These are phyloP conservation scores for Brassica hybrid DNA, from an alignment of 441 rosid species.

Conservation along the genomic window DNA sequence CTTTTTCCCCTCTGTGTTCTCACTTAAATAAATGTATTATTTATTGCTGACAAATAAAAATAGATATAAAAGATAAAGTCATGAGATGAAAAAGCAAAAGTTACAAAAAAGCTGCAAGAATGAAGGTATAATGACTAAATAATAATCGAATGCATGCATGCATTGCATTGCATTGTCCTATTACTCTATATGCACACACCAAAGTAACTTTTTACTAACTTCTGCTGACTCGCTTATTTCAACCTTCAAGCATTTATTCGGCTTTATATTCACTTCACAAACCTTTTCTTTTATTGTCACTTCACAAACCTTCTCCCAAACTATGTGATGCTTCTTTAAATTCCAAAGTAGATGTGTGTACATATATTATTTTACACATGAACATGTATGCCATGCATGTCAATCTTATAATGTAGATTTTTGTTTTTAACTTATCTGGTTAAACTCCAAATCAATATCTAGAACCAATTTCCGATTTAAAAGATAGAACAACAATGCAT, in stretches of 20 bases:
- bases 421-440: too few relatives aligned
- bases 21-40: neutral
- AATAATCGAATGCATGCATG: slow-evolving; percentile 55
- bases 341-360: neutral
- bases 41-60: slow-evolving; percentile 14
- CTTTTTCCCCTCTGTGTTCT: slow-evolving; percentile 10
- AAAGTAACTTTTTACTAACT: slow-evolving; percentile 36
- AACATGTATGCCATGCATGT: neutral
- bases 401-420: neutral
- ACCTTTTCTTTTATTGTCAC: neutral
- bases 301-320: slow-evolving; percentile 19
- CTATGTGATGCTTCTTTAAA: slow-evolving; percentile 1
- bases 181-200: neutral
- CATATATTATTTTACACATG: neutral
- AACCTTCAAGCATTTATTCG: slow-evolving; percentile 21
- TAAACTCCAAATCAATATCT: too few relatives aligned
- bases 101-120: slow-evolving; percentile 43
- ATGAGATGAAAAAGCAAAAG: slow-evolving; percentile 49
- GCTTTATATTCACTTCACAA: neutral
- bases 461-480: too few relatives aligned
- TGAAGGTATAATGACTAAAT: slow-evolving; percentile 54
- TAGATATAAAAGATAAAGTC: slow-evolving; percentile 40
- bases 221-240: slow-evolving; percentile 32
- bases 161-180: slow-evolving; percentile 38
- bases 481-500: too few relatives aligned